Conservation (phyloP, 2,329 filamentous ascomycete genomes). For the Myriosclerotinia duriaeana region DNA sequence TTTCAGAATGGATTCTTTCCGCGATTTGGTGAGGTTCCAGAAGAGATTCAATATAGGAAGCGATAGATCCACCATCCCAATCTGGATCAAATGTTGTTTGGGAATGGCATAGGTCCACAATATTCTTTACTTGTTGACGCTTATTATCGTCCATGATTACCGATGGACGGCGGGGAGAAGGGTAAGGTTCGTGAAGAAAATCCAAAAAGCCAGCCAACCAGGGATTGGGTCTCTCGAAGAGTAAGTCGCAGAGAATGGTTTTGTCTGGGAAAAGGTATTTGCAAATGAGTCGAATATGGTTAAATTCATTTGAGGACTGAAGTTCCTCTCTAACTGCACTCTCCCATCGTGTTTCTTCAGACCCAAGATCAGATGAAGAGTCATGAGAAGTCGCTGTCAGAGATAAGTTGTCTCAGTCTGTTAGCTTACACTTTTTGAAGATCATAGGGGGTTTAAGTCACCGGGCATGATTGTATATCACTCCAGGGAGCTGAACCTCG, state of each 20-base stretch:
- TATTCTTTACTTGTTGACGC: background rate
- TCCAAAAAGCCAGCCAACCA: background rate
- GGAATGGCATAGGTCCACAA: background rate
- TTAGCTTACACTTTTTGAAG: conserved; percentile 1
- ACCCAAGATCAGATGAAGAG: background rate
- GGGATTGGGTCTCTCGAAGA: background rate
- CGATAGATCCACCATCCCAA: background rate
- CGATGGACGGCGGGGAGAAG: background rate
- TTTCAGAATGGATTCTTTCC: background rate
- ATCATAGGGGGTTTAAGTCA: background rate
- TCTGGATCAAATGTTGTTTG: background rate
- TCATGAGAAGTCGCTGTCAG: background rate
- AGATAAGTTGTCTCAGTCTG: background rate
- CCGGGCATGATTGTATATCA: background rate
- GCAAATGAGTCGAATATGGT: too few species aligned
- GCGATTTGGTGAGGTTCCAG: background rate
- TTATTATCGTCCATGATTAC: background rate
- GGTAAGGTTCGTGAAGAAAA: background rate
- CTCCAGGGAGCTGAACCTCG: background rate
- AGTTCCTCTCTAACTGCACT: background rate
- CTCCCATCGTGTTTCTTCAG: background rate
- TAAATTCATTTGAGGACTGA: background rate
- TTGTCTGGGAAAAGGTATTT: background rate
- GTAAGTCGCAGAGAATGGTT: background rate
- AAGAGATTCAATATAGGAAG: background rate